These are phyloP conservation scores for Fusarium camptoceras DNA, from an alignment of 2,329 filamentous ascomycete genomes.

Conservation along the genomic window DNA sequence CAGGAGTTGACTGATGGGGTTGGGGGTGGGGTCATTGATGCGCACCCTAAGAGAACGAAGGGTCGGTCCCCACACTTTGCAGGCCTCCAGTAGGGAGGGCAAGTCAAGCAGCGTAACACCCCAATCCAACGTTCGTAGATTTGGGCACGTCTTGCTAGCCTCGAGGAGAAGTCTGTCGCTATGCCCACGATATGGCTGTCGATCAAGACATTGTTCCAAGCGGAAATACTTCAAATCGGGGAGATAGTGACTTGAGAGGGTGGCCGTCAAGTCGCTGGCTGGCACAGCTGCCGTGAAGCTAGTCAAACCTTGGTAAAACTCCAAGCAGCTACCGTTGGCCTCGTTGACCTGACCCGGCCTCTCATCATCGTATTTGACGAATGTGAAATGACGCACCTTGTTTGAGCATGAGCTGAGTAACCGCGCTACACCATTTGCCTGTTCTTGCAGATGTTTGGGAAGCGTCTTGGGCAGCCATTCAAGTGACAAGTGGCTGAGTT, in stretches of 20 bases:
- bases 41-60: slow-evolving; percentile 7
- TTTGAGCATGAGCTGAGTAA: slow-evolving; percentile 20
- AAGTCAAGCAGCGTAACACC: background rate
- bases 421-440: background rate
- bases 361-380: background rate
- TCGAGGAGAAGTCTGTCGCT: background rate
- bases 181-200: no score
- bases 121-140: background rate
- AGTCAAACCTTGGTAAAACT: background rate
- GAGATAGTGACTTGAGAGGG: background rate
- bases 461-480: no score
- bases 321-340: background rate
- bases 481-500: background rate
- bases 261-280: background rate
- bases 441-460: no score
- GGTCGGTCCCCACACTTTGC: slow-evolving; percentile 16
- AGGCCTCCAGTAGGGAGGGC: background rate
- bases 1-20: background rate
- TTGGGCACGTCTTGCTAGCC: background rate
- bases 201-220: background rate
- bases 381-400: background rate
- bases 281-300: background rate
- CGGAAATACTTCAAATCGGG: background rate
- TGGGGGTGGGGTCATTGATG: fast-evolving
- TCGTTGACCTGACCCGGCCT: background rate